Evolutionary conservation across 768 basidiomycete genomes (phyloP), one percentile per base, ranked within the genome.

Genomic region (Chalciporus chontae): DNA sequence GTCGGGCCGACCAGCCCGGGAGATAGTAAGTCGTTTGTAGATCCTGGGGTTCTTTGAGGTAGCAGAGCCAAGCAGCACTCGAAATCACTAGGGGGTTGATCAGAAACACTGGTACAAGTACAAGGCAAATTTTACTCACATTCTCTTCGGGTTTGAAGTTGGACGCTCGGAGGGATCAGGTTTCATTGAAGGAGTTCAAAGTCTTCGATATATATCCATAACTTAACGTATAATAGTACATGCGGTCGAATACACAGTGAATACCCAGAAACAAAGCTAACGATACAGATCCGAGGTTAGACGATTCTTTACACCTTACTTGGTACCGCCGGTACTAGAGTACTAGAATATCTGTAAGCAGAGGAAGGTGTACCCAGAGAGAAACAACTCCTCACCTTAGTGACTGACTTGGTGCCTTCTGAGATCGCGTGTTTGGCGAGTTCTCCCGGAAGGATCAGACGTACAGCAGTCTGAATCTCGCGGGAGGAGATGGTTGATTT

Each of bases 401-500:
- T 94, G 57, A 93, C 91, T 43, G 86, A 87, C 73, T 93, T 93
- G 54, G 90, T 95, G 45, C 94, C 94, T 74, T 95, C 92, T 45
- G 90, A 95, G 40, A 68, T 68, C 4, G 68, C 66, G 29, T 68
- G 66, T 78, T 94, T 95, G 63, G 91, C 87, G 47, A 95, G 84
- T 73, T 94, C 93, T 68, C 91, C 93, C 60, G 95, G 94, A 21
- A 99, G 87, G 71, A 99, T 95, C 48, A 97, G 83, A 56, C 95
- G 89, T 46, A 98, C 96, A 39, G 94, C 82, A 32, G 95, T 98
- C 71, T 98, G 94, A 59, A 97, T 97, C 73, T 98, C 94, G 56
- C 94, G 92, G 44, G 94, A 96, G 36, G 95, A 96, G 69, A 98
- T 97, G 29, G 94, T 98, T 8, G 95, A 96, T 73, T 95, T 95